phyloP scores from a whole-genome alignment of 371 early-diverging fungal species.

The Mortierella sp. region DNA sequence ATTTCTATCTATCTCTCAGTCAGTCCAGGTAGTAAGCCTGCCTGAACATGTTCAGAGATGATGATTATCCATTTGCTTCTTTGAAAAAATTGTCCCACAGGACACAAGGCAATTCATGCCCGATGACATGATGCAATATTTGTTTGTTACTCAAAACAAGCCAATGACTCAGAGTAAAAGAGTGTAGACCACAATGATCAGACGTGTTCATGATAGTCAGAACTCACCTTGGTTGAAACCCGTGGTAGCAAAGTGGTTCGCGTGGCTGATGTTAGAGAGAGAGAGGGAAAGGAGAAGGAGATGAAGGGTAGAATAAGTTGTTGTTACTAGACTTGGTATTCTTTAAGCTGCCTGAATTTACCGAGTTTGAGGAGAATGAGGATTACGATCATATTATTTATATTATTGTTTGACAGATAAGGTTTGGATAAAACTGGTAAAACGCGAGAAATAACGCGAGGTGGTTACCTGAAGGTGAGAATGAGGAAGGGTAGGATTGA shows the following conservation, averaged over 20 bases:
- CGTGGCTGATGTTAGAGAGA: too few species aligned
- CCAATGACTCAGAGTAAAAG: neutral
- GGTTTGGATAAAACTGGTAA: neutral
- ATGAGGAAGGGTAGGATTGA: neutral
- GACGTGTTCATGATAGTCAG: too few species aligned
- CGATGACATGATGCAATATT: neutral
- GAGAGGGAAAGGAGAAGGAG: too few species aligned
- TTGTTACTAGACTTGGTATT: too few species aligned
- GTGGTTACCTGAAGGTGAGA: slow-evolving; percentile 6
- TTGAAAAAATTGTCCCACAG: neutral
- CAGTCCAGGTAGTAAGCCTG: too few species aligned
- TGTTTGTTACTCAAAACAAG: neutral
- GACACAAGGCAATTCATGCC: neutral
- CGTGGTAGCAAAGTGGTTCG: too few species aligned
- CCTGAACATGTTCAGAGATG: too few species aligned
- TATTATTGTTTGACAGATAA: neutral
- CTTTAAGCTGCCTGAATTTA: neutral
- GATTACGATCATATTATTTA: neutral
- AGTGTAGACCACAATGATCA: too few species aligned
- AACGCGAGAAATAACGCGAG: neutral
- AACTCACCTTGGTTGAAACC: neutral
- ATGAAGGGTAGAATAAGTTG: too few species aligned
- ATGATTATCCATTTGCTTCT: neutral
- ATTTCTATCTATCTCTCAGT: neutral
- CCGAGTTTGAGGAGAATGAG: neutral